Conservation (phyloP, 352 stramenopile genomes). For the Peronospora tabacina region DNA sequence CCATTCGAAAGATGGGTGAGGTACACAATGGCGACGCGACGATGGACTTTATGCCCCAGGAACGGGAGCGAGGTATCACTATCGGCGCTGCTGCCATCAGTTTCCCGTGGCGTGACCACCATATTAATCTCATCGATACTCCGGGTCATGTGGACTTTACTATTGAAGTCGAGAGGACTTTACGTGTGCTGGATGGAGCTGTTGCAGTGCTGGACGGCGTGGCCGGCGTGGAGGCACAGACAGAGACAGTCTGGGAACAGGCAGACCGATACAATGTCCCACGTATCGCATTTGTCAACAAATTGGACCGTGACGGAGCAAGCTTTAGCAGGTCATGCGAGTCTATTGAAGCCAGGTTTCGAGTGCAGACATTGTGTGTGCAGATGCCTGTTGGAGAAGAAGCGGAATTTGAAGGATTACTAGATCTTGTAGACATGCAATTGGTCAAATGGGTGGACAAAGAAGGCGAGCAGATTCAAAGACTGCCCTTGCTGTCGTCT, state of each 20-base stretch:
- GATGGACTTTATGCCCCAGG: slow-evolving; percentile 86
- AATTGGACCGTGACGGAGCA: slow-evolving; percentile 93
- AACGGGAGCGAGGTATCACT: slow-evolving; percentile 97
- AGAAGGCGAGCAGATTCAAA: slow-evolving; percentile 47
- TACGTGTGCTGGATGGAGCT: slow-evolving; percentile 96
- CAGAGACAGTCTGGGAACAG: slow-evolving; percentile 82
- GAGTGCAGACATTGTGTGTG: slow-evolving; percentile 50
- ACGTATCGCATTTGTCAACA: slow-evolving; percentile 96
- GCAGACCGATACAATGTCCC: slow-evolving; percentile 73
- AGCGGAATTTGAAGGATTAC: slow-evolving; percentile 49
- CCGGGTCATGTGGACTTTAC: slow-evolving; percentile 98
- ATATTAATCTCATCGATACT: slow-evolving; percentile 98
- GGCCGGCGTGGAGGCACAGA: slow-evolving; percentile 91
- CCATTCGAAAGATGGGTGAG: slow-evolving; percentile 59
- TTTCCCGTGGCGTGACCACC: slow-evolving; percentile 90
- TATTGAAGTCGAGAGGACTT: slow-evolving; percentile 95
- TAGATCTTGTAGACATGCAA: slow-evolving; percentile 67
- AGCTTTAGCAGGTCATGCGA: slow-evolving; percentile 89
- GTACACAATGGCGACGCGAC: slow-evolving; percentile 72
- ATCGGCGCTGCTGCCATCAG: slow-evolving; percentile 96
- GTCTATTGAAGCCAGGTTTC: slow-evolving; percentile 53
- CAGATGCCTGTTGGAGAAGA: slow-evolving; percentile 64
- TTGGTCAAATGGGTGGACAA: slow-evolving; percentile 57
- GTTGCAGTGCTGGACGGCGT: slow-evolving; percentile 96
- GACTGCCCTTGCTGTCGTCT: slow-evolving; percentile 39